Conservation (phyloP, 208 protist genomes). For the Porcisia deanei region DNA sequence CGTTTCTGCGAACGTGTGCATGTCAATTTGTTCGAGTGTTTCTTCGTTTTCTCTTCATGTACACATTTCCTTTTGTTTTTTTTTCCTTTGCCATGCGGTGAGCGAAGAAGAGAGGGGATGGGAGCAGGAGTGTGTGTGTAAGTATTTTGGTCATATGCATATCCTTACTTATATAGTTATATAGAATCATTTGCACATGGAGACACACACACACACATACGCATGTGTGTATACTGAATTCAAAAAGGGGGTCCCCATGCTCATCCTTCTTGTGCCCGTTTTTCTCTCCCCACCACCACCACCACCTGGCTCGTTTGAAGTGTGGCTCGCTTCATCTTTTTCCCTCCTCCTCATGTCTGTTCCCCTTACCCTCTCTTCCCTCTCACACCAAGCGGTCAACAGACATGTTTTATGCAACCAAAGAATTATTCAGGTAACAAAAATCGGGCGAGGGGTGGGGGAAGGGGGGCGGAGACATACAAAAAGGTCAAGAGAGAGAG, state of each 20-base stretch:
- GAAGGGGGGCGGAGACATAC: background rate
- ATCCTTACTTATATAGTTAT: background rate
- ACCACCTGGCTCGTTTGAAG: background rate
- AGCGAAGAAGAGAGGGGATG: background rate
- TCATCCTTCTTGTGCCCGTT: background rate
- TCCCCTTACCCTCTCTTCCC: background rate
- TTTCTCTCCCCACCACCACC: background rate
- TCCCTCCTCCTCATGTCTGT: conserved; percentile 1
- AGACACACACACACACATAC: background rate
- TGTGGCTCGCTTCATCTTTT: background rate
- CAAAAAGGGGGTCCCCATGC: background rate
- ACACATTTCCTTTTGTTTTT: background rate
- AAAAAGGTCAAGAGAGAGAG: background rate
- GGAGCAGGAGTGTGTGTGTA: background rate
- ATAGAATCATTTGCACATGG: background rate
- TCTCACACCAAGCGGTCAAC: background rate
- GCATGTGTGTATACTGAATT: background rate
- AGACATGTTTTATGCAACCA: background rate
- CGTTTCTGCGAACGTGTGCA: background rate
- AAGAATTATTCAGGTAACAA: background rate
- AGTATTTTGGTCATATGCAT: background rate
- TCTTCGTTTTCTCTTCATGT: background rate
- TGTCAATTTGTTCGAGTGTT: background rate
- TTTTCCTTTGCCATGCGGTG: background rate
- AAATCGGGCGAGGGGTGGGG: background rate